phyloP scores from a whole-genome alignment of 208 protist genomes.

The Tritrichomonas foetus region DNA sequence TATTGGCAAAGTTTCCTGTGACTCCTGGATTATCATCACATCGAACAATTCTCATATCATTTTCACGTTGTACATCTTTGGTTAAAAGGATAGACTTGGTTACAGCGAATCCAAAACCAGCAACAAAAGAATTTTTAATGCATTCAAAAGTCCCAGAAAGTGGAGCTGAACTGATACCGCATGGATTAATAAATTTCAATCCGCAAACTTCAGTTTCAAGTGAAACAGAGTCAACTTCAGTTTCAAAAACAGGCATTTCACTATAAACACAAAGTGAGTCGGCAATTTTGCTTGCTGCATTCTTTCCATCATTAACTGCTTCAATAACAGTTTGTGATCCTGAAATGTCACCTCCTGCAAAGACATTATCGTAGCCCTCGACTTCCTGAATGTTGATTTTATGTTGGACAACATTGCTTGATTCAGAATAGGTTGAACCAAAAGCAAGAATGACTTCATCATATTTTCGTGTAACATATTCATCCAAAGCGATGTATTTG shows the following conservation, averaged over 20 bases:
- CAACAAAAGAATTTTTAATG: neutral
- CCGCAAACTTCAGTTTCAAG: constrained; percentile 63
- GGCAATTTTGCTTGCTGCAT: constrained; percentile 70
- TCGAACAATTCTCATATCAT: constrained; percentile 28
- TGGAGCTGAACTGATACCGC: constrained; percentile 69
- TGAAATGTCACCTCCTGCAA: constrained; percentile 69
- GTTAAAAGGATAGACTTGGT: constrained; percentile 76
- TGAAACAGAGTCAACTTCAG: constrained; percentile 70
- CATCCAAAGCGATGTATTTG: constrained; percentile 59
- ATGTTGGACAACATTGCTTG: constrained; percentile 13
- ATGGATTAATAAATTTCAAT: constrained; percentile 75
- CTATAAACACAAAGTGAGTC: constrained; percentile 60
- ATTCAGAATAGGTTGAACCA: constrained; percentile 56
- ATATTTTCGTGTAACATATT: constrained; percentile 66
- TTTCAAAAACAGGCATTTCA: constrained; percentile 68
- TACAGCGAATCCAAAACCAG: constrained; percentile 66
- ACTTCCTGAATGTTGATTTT: constrained; percentile 58
- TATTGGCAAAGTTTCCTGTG: constrained; percentile 45
- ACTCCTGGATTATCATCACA: neutral
- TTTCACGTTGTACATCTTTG: constrained; percentile 52
- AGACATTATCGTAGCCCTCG: constrained; percentile 59
- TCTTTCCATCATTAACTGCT: constrained; percentile 76
- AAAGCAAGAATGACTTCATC: constrained; percentile 74
- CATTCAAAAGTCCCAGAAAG: neutral
- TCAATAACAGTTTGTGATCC: constrained; percentile 69